These are phyloP conservation scores for Henningerozyma blattae DNA, from an alignment of 805 yeast species.

Conservation along the genomic window DNA sequence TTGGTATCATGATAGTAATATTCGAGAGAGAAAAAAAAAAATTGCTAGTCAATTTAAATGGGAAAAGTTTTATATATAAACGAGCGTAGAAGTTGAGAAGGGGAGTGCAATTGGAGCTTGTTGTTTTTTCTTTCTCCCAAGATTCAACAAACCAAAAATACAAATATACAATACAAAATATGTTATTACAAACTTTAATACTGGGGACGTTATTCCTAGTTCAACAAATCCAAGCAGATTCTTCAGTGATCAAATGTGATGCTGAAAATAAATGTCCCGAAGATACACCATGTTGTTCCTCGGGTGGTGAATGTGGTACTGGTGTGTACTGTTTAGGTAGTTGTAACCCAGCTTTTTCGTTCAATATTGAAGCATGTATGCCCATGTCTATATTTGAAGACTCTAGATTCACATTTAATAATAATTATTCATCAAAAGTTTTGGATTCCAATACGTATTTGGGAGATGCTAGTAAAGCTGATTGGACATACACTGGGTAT, in stretches of 20 bases:
- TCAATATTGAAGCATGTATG: conserved; percentile 57
- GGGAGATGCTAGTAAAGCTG: conserved; percentile 57
- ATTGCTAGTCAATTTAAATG: too few species aligned
- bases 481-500: conserved; percentile 59
- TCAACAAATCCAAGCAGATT: conserved; percentile 1
- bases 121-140: too few species aligned
- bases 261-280: conserved; percentile 56
- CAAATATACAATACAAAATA: too few species aligned
- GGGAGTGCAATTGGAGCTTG: too few species aligned
- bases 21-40: too few species aligned
- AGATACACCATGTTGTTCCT: conserved; percentile 73
- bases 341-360: conserved; percentile 67
- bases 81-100: too few species aligned
- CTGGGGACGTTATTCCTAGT: too few species aligned
- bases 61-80: too few species aligned
- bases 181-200: too few species aligned
- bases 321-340: conserved; percentile 72
- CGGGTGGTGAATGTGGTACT: conserved; percentile 69
- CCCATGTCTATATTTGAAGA: conserved; percentile 69
- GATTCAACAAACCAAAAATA: too few species aligned
- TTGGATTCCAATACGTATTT: conserved; percentile 33
- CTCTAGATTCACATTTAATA: conserved; percentile 29
- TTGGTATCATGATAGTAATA: too few species aligned
- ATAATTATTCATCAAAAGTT: conserved; percentile 23
- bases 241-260: conserved; percentile 33